Percentiles rank a stretch among this genome's conserved stretches.
Conservation (phyloP, 2,329 filamentous ascomycete species). For the Fonsecaea monophora region DNA sequence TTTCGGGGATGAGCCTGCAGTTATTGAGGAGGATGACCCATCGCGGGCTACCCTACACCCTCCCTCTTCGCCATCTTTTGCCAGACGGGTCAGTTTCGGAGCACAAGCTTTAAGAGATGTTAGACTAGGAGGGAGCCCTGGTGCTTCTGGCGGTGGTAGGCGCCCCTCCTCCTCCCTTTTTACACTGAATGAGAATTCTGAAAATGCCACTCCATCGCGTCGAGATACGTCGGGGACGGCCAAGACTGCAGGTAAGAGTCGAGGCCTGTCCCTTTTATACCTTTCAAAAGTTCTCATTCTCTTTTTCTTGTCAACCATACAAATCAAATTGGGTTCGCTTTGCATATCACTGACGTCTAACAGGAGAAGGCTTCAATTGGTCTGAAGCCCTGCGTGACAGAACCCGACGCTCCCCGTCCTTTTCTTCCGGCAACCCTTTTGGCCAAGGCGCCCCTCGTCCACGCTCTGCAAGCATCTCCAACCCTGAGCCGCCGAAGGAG, state of each 20-base stretch:
- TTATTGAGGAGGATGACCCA: constrained; percentile 74
- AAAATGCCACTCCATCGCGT: constrained; percentile 35
- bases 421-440: constrained; percentile 47
- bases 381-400: constrained; percentile 92
- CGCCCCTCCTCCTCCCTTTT: constrained; percentile 59
- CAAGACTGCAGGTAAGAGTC: constrained; percentile 57
- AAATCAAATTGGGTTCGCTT: background rate
- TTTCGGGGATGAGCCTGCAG: constrained; percentile 48
- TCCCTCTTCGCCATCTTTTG: constrained; percentile 74
- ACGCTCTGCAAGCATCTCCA: constrained; percentile 54
- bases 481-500: constrained; percentile 59
- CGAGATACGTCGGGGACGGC: constrained; percentile 38
- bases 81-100: constrained; percentile 87
- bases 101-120: constrained; percentile 77
- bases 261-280: constrained; percentile 58
- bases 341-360: constrained; percentile 35
- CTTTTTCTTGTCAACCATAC: background rate
- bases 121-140: constrained; percentile 67
- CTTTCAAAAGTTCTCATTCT: background rate
- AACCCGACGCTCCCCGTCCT: constrained; percentile 75
- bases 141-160: constrained; percentile 69
- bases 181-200: constrained; percentile 41
- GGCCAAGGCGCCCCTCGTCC: constrained; percentile 27
- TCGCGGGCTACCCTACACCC: constrained; percentile 67
- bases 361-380: constrained; percentile 97